Evolutionary conservation across 2,329 filamentous ascomycete species (phyloP).

Genomic region (Massarina eburnea): DNA sequence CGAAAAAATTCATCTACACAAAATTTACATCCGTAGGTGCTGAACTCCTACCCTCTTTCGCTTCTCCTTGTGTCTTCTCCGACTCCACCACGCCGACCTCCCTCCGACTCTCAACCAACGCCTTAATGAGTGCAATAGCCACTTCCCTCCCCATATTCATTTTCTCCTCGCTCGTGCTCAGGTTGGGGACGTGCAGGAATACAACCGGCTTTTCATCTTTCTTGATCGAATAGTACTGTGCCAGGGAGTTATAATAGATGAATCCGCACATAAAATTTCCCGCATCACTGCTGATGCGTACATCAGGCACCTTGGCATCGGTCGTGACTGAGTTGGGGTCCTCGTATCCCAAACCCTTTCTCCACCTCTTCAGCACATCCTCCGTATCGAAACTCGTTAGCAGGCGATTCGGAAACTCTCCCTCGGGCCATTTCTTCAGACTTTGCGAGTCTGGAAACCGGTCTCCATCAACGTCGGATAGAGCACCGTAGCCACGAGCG

Average conservation of each 20-base stretch:
- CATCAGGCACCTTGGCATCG: conserved; percentile 19
- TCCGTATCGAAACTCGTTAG: conserved; percentile 33
- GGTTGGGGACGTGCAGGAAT: conserved; percentile 41
- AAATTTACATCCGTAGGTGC: background rate
- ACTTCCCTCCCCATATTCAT: conserved; percentile 31
- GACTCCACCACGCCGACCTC: conserved; percentile 22
- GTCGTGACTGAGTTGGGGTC: background rate
- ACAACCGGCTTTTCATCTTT: conserved; percentile 30
- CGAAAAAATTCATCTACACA: too few species aligned
- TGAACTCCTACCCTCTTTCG: background rate
- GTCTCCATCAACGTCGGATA: conserved; percentile 38
- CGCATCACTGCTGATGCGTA: conserved; percentile 32
- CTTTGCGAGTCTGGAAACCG: conserved; percentile 22
- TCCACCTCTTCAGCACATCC: conserved; percentile 38
- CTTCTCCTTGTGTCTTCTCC: background rate
- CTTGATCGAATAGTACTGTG: conserved; percentile 26
- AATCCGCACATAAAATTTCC: conserved; percentile 43
- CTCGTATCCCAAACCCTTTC: conserved; percentile 13
- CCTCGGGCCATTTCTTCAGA: conserved; percentile 18
- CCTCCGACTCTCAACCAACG: conserved; percentile 34
- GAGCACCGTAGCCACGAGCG: conserved; percentile 30
- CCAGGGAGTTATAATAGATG: conserved; percentile 39
- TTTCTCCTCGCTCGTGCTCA: conserved; percentile 28
- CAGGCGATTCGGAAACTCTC: conserved; percentile 24
- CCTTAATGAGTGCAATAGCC: conserved; percentile 35